phyloP scores from a whole-genome alignment of 2,329 filamentous ascomycete species.

The Curvularia hawaiiensis region DNA sequence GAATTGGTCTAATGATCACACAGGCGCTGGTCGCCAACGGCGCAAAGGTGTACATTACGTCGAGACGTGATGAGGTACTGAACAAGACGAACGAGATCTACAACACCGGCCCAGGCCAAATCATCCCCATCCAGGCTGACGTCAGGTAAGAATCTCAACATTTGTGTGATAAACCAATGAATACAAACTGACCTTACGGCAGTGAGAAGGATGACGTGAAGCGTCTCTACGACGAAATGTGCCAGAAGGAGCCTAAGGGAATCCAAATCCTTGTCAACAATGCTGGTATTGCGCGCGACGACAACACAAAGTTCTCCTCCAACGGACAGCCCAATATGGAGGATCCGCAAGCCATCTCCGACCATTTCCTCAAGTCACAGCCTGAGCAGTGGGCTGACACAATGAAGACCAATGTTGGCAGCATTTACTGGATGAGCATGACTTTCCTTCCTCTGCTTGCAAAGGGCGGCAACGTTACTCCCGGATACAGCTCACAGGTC shows the following conservation, averaged over 20 bases:
- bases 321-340: constrained; percentile 57
- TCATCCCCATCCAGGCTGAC: constrained; percentile 47
- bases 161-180: background rate
- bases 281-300: constrained; percentile 59
- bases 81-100: constrained; percentile 55
- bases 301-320: constrained; percentile 56
- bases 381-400: constrained; percentile 56
- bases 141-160: constrained; percentile 31
- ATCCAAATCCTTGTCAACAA: constrained; percentile 62
- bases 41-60: constrained; percentile 55
- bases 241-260: constrained; percentile 55
- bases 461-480: constrained; percentile 53
- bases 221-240: constrained; percentile 49
- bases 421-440: constrained; percentile 59
- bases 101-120: constrained; percentile 52
- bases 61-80: constrained; percentile 40
- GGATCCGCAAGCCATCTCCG: constrained; percentile 54
- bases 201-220: constrained; percentile 57
- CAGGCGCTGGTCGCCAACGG: constrained; percentile 67
- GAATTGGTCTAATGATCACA: constrained; percentile 67
- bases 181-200: background rate
- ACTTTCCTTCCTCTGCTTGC: constrained; percentile 61
- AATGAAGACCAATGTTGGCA: constrained; percentile 58
- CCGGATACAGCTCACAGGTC: constrained; percentile 56
- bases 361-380: constrained; percentile 57